A percentile compares a stretch with the other conserved stretches of the same genome.
phyloP scores from a whole-genome alignment of 495 filamentous ascomycete genomes.

The Podospora australis region DNA sequence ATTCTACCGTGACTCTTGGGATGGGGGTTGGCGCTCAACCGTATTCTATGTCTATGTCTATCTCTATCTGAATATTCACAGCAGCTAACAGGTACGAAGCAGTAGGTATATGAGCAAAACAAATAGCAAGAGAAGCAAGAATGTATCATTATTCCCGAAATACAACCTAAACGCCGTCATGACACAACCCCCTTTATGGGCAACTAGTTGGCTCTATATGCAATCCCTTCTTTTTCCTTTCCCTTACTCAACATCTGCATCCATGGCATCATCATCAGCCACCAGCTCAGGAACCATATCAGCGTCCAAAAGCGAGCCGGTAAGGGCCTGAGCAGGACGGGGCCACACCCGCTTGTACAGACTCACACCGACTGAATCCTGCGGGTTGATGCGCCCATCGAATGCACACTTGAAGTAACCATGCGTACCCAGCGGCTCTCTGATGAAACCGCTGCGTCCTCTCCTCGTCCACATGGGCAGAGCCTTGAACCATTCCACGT shows the following conservation, averaged over 20 bases:
- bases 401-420: constrained; percentile 99
- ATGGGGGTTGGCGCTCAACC: too few relatives aligned
- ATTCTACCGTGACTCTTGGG: too few relatives aligned
- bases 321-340: constrained; percentile 53
- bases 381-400: constrained; percentile 89
- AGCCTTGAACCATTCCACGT: constrained; percentile 94
- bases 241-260: constrained; percentile 28
- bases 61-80: too few relatives aligned
- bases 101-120: too few relatives aligned
- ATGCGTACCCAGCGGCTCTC: constrained; percentile 91
- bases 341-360: constrained; percentile 93
- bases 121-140: too few relatives aligned
- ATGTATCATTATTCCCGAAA: too few relatives aligned
- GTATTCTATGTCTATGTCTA: too few relatives aligned
- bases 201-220: too few relatives aligned
- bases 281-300: constrained; percentile 8
- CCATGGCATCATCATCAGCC: constrained; percentile 27
- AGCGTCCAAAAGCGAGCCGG: constrained; percentile 29
- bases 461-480: constrained; percentile 89
- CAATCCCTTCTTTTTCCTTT: neutral
- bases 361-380: constrained; percentile 87
- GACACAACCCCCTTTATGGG: too few relatives aligned
- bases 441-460: constrained; percentile 81
- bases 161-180: too few relatives aligned
- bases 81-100: too few relatives aligned